Base-by-base conservation (phyloP, 805 yeast species). In the Wickerhamomyces bisporus region DNA sequence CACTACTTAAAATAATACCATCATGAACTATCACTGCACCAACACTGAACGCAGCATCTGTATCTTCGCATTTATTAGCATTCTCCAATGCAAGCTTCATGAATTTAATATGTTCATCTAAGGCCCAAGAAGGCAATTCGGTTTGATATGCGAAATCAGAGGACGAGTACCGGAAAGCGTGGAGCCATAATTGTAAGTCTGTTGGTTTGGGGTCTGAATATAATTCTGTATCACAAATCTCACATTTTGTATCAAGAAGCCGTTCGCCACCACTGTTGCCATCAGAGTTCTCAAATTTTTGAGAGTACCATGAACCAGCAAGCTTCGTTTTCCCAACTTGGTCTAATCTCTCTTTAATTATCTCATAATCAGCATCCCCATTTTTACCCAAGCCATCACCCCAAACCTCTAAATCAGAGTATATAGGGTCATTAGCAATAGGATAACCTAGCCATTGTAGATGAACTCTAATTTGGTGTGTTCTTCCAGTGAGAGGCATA, bases 391-490 rank as follows among this genome's bases (percentile, higher is more conserved):
- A 59, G 0, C 57, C 48, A 0, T 70, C 62, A 0, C 98, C 98
- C 96, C 97, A 93, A 0, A 86, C 79, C 14, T 61, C 58, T 13
- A 71, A 74, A 50, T 85, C 86, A 2, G 96, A 82, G 54, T 86
- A 91, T 1, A 89, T 70, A 0, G 97, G 97, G 58, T 91, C 98
- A 56, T 91, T 89, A 3, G 85, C 87, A 32, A 91, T 91, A 0
- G 98, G 96, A 53, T 68, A 73, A 0, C 97, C 97, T n/a, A 93
- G 50, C 47, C 70, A 82, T 60, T 89, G 96, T 40, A 93, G 62
- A 64, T 93, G 98, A 1, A 93, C 95, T 43, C 98, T 68, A 35
- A 93, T 88, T 57, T 91, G 98, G 59, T 91, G 98, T 0, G 97
- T 87, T 54, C 98, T 70, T 0, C 98, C 98, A 0, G 98, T 91